A percentile compares a stretch with the other conserved stretches of the same genome.
phyloP scores from a whole-genome alignment of 2,329 filamentous ascomycete species.

The Paecilomyces variotii region DNA sequence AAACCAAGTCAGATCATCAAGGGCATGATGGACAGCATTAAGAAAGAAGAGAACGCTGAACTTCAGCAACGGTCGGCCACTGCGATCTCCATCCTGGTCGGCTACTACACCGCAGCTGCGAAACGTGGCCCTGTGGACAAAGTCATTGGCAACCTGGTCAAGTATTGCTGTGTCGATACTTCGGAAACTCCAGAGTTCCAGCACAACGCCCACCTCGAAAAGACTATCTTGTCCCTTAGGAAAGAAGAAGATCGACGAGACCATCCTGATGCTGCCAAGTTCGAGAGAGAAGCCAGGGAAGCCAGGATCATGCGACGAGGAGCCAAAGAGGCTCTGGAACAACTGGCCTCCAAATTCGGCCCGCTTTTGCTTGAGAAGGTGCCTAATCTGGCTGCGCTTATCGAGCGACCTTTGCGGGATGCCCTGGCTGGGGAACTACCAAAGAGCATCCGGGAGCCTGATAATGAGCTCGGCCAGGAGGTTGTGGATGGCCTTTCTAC shows the following conservation, averaged over 20 bases:
- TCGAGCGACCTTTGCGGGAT: conserved; percentile 69
- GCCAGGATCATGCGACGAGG: conserved; percentile 86
- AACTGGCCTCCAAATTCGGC: conserved; percentile 73
- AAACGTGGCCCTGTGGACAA: conserved; percentile 86
- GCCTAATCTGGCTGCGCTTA: conserved; percentile 70
- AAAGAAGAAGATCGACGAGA: conserved; percentile 96
- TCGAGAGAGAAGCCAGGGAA: conserved; percentile 78
- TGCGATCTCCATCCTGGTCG: conserved; percentile 78
- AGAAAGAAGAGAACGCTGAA: conserved; percentile 83
- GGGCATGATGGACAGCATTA: conserved; percentile 96
- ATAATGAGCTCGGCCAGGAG: conserved; percentile 74
- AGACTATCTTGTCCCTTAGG: conserved; percentile 81
- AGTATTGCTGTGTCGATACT: conserved; percentile 96
- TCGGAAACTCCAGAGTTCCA: conserved; percentile 95
- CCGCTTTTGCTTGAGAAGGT: conserved; percentile 69
- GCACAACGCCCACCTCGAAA: conserved; percentile 68
- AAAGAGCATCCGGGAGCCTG: conserved; percentile 62
- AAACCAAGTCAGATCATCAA: conserved; percentile 91
- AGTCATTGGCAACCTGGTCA: conserved; percentile 88
- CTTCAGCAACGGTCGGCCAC: conserved; percentile 79
- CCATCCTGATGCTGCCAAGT: conserved; percentile 82
- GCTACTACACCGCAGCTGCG: conserved; percentile 71
- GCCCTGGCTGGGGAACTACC: conserved; percentile 69
- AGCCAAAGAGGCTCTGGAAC: conserved; percentile 88
- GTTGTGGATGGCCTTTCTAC: conserved; percentile 91